Base-by-base conservation (phyloP, 345 rosid genomes). In the Lenwebbia sp. region DNA sequence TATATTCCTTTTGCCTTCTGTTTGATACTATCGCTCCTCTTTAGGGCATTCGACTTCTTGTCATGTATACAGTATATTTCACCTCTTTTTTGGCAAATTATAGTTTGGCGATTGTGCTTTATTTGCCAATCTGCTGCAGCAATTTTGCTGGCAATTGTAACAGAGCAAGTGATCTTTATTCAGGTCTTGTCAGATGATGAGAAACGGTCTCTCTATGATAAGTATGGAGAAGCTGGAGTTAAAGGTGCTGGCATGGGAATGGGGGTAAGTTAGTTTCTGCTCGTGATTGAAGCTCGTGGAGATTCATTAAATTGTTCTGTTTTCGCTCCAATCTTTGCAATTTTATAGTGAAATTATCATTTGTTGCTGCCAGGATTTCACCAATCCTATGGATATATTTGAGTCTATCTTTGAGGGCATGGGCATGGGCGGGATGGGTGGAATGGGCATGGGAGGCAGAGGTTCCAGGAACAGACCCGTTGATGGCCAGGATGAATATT, bases 171-270 rank as follows among this genome's bases (percentile, higher is more conserved):
- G 84, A 22, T 87, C 82, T 21, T 74, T 76, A 82, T 91, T 88
- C 91, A 98, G 99, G 98, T 98, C 84, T 89, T 98, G 83, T 95
- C 99, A 58, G 98, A 98, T 90, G 98, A 98, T 85, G 99, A 95
- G 92, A 96, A 98, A 88, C 93, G 99, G 78, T 93, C 99, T 33
- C 85, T 98, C n/a, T 98, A 98, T 78, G 99, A 98, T 89, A 94
- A 85, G 90, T 98, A 94, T 53, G 99, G 99, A 6, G 99, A 96
- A 89, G 99, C 98, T 70, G 99, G 98, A 89, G 87, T 98, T 83
- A 98, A 96, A 92, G 99, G 99, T 86, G 95, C 96, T 85, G 98
- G 96, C 84, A 92, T 96, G 98, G 99, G 97, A 89, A 94, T 88
- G 94, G 99, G 99, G 96, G 98, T 97, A 93, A 92, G 96, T 91